Percentiles rank a stretch among this genome's conserved stretches.
Evolutionary conservation across 805 yeast species (phyloP).

Genomic region (Cyberlindnera mrakii): DNA sequence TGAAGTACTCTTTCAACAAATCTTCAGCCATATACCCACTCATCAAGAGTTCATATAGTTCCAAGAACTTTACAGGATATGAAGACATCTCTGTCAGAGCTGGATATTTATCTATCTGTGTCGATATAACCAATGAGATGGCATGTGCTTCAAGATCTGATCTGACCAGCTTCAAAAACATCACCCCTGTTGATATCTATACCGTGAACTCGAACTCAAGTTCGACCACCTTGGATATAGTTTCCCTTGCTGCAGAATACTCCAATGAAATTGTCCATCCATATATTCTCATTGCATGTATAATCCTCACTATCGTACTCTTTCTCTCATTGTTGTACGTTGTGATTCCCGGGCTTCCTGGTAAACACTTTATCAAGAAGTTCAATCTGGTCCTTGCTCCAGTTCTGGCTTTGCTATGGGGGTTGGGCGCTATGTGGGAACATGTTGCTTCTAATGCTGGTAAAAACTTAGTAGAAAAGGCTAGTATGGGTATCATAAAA

Average conservation of each 20-base stretch:
- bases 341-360: constrained; percentile 46
- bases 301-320: constrained; percentile 37
- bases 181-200: constrained; percentile 31
- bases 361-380: constrained; percentile 22
- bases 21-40: constrained; percentile 37
- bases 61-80: constrained; percentile 28
- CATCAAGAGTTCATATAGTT: constrained; percentile 32
- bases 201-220: constrained; percentile 27
- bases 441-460: constrained; percentile 50
- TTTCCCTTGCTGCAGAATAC: constrained; percentile 40
- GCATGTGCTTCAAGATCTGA: constrained; percentile 33
- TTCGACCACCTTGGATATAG: constrained; percentile 35
- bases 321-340: constrained; percentile 38
- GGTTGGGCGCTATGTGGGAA: constrained; percentile 58
- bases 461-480: constrained; percentile 34
- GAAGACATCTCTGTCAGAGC: constrained; percentile 39
- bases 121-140: constrained; percentile 28
- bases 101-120: constrained; percentile 55
- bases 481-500: constrained; percentile 44
- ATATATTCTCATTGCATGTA: constrained; percentile 41
- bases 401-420: constrained; percentile 45
- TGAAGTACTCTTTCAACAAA: constrained; percentile 42
- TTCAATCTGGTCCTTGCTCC: constrained; percentile 29
- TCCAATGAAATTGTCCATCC: constrained; percentile 46
- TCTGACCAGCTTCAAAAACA: constrained; percentile 19